Conservation (phyloP, 2,329 filamentous ascomycete species). For the Emydomyces testavorans region DNA sequence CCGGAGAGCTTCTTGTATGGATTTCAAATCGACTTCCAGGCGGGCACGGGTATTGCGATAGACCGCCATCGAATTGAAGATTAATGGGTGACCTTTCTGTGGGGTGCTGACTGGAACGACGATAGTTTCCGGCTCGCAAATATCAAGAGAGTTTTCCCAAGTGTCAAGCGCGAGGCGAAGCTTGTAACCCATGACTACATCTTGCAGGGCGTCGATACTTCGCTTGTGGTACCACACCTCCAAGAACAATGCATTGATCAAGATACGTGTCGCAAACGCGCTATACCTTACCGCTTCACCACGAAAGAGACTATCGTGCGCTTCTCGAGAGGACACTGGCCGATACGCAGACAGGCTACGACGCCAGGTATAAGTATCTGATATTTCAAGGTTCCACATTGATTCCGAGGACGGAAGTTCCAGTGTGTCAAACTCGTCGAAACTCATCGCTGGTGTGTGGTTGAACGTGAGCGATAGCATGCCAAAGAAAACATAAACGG, state of each 20-base stretch:
- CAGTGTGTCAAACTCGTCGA: conserved; percentile 92
- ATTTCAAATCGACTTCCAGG: conserved; percentile 88
- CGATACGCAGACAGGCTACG: conserved; percentile 50
- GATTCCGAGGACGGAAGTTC: conserved; percentile 88
- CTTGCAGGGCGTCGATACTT: conserved; percentile 91
- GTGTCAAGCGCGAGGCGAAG: conserved; percentile 88
- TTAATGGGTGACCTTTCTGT: conserved; percentile 87
- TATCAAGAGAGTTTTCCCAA: conserved; percentile 93
- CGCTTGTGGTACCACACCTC: conserved; percentile 99
- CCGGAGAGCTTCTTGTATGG: conserved; percentile 86
- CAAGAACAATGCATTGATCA: conserved; percentile 97
- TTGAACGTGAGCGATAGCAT: conserved; percentile 92
- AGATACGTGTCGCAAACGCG: conserved; percentile 89
- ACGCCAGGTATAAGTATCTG: conserved; percentile 72
- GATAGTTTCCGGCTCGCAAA: conserved; percentile 83
- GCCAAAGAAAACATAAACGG: conserved; percentile 98
- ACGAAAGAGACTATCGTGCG: conserved; percentile 90
- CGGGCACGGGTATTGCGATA: conserved; percentile 88
- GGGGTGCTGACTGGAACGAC: conserved; percentile 83
- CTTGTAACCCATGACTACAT: conserved; percentile 97
- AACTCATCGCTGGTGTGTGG: conserved; percentile 93
- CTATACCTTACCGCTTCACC: conserved; percentile 85
- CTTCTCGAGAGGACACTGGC: conserved; percentile 78
- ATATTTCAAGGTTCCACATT: conserved; percentile 75
- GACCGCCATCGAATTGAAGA: conserved; percentile 97